phyloP scores from a whole-genome alignment of 805 yeast genomes.

The Pichia scutulata region DNA sequence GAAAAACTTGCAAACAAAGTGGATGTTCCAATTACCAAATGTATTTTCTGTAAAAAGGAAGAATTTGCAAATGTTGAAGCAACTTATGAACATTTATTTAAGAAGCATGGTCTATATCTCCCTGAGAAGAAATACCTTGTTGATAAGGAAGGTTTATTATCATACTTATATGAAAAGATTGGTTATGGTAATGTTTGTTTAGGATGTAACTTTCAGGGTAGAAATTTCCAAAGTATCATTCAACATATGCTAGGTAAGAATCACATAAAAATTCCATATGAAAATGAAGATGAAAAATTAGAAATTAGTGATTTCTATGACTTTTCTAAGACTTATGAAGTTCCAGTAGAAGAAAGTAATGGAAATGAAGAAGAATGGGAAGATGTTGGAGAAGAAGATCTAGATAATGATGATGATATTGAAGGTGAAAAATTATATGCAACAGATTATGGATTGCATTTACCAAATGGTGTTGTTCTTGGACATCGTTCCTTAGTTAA shows the following conservation, averaged over 20 bases:
- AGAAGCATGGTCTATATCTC: constrained; percentile 73
- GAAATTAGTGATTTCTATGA: constrained; percentile 80
- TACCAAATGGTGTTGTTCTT: constrained; percentile 71
- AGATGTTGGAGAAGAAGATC: constrained; percentile 29
- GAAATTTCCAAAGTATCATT: constrained; percentile 73
- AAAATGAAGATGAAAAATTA: constrained; percentile 65
- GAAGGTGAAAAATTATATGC: constrained; percentile 26
- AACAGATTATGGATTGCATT: constrained; percentile 52
- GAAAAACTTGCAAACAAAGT: constrained; percentile 39
- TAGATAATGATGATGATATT: constrained; percentile 26
- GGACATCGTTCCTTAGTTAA: constrained; percentile 77
- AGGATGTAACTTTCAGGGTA: constrained; percentile 79
- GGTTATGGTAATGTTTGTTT: constrained; percentile 80
- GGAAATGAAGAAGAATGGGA: constrained; percentile 31
- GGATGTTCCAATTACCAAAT: constrained; percentile 41
- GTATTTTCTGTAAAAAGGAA: constrained; percentile 39
- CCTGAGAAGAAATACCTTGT: constrained; percentile 71
- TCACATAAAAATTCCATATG: constrained; percentile 88
- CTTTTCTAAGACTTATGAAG: constrained; percentile 57
- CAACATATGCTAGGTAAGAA: constrained; percentile 82
- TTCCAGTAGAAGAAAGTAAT: constrained; percentile 9
- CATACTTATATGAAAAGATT: constrained; percentile 70
- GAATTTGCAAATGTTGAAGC: constrained; percentile 33
- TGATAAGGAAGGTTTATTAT: constrained; percentile 65
- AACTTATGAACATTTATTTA: constrained; percentile 64